Conservation (phyloP, 305 asterid species). For the Andrographis paniculata region DNA sequence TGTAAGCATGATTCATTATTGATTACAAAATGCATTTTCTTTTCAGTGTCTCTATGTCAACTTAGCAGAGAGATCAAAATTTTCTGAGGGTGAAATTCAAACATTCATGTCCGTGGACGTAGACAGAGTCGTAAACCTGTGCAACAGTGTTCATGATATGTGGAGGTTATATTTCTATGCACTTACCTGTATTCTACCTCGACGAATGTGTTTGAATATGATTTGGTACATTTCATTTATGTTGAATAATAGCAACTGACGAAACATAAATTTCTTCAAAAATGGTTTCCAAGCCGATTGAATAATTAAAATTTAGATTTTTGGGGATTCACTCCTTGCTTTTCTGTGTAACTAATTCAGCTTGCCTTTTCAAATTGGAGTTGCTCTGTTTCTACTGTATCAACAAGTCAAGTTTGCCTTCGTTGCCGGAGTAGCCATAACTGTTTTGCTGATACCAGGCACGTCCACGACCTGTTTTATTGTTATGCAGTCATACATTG, state of each 20-base stretch:
- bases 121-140: conserved; percentile 75
- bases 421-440: conserved; percentile 78
- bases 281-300: no score
- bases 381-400: conserved; percentile 83
- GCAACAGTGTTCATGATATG: conserved; percentile 92
- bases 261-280: no score
- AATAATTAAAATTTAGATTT: conserved; percentile 2
- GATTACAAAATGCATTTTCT: neutral
- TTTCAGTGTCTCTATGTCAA: conserved; percentile 68
- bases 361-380: conserved; percentile 95
- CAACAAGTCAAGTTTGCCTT: conserved; percentile 90
- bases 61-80: conserved; percentile 88
- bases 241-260: no score
- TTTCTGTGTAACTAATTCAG: conserved; percentile 40
- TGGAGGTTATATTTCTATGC: conserved; percentile 64
- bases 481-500: neutral
- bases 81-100: conserved; percentile 99
- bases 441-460: conserved; percentile 93
- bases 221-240: no score
- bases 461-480: conserved; percentile 10
- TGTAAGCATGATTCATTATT: neutral
- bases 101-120: conserved; percentile 99
- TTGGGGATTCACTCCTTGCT: conserved; percentile 1
- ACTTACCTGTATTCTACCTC: no score
- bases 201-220: no score